Evolutionary conservation across 257 asterid species (phyloP).

Genomic region (Lithospermum erythrorhizon): DNA sequence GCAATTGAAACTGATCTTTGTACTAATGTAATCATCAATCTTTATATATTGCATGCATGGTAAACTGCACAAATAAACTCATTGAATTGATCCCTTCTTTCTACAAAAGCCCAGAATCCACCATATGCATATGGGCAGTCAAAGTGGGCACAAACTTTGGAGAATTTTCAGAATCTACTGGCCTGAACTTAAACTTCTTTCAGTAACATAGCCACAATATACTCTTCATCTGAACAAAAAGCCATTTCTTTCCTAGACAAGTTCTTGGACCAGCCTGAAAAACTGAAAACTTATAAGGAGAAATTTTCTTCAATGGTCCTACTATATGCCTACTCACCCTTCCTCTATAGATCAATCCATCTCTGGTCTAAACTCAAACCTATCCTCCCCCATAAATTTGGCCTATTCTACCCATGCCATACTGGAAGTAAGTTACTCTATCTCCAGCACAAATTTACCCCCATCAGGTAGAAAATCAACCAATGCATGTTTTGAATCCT

Average conservation of each 20-base stretch:
- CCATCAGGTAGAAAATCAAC: conserved; percentile 64
- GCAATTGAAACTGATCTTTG: too few species aligned
- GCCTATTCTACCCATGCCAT: conserved; percentile 82
- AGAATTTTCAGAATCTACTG: conserved; percentile 15
- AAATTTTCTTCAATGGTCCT: conserved; percentile 23
- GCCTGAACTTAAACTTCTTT: conserved; percentile 32
- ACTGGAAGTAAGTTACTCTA: conserved; percentile 65
- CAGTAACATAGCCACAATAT: conserved; percentile 42
- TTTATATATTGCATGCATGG: too few species aligned
- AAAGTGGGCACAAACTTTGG: conserved; percentile 57
- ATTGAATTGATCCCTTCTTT: too few species aligned
- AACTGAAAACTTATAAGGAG: conserved; percentile 52
- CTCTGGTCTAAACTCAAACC: conserved; percentile 52
- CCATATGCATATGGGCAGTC: conserved; percentile 75
- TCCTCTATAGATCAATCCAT: conserved; percentile 33
- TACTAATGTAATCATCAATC: too few species aligned
- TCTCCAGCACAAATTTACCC: conserved; percentile 34
- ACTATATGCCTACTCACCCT: conserved; percentile 8
- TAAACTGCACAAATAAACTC: too few species aligned
- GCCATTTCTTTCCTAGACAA: conserved; percentile 72
- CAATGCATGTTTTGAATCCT: conserved; percentile 76
- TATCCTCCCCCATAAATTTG: conserved; percentile 52
- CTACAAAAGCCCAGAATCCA: conserved; percentile 44
- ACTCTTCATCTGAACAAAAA: conserved; percentile 56
- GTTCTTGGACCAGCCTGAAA: conserved; percentile 80